phyloP scores from a whole-genome alignment of 1,284 basidiomycete genomes.

The Apiotrichum domesticum region DNA sequence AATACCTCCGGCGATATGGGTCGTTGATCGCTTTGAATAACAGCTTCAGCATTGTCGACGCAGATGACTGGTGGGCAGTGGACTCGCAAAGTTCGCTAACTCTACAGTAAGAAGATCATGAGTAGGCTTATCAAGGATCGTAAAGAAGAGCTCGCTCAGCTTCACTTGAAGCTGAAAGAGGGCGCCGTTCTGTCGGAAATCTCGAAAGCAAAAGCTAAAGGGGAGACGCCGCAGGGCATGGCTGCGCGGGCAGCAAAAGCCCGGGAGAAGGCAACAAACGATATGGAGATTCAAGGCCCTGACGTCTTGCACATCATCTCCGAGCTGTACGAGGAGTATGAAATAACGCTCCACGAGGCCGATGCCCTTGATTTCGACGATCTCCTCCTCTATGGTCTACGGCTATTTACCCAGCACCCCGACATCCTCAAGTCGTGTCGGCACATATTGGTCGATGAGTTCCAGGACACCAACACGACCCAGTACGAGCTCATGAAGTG shows the following conservation, averaged over 20 bases:
- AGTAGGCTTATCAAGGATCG: conserved; percentile 57
- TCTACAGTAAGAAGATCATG: conserved; percentile 64
- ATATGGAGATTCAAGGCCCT: conserved; percentile 53
- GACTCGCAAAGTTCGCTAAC: not conserved
- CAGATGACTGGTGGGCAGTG: conserved; percentile 64
- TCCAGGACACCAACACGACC: conserved; percentile 78
- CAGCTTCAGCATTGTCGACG: conserved; percentile 78
- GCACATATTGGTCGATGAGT: conserved; percentile 86
- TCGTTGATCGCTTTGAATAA: conserved; percentile 57
- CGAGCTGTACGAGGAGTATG: conserved; percentile 64
- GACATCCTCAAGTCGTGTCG: conserved; percentile 59
- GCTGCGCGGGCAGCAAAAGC: conserved; percentile 30
- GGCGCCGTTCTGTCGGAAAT: conserved; percentile 59
- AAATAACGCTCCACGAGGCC: conserved; percentile 56
- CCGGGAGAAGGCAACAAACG: conserved; percentile 6
- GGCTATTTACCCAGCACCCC: conserved; percentile 59
- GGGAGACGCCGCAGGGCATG: conserved; percentile 55
- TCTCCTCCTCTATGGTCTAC: conserved; percentile 69
- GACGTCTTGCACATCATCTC: conserved; percentile 37
- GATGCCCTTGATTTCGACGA: conserved; percentile 89
- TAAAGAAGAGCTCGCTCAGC: conserved; percentile 51
- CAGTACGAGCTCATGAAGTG: conserved; percentile 78
- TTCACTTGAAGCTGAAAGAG: conserved; percentile 58
- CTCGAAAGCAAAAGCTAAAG: conserved; percentile 74
- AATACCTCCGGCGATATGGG: conserved; percentile 63